These are phyloP conservation scores for Cyclocybe cylindracea DNA, from an alignment of 768 basidiomycete species.

Conservation along the genomic window DNA sequence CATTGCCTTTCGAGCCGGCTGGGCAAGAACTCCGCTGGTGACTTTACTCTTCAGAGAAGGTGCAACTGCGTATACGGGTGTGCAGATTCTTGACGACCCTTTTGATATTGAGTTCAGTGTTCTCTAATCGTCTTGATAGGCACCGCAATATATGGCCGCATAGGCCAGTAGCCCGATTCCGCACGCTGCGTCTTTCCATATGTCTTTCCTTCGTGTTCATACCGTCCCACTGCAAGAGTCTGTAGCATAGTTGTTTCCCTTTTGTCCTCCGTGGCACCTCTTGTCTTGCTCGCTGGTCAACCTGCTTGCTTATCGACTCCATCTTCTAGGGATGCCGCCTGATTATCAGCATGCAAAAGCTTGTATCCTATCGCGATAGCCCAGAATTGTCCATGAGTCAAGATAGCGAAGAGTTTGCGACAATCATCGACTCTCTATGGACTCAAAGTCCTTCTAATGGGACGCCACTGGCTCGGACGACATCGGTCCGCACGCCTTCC, in stretches of 20 bases:
- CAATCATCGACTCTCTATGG: conserved; percentile 11
- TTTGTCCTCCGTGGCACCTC: conserved; percentile 11
- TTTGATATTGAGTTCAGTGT: background rate
- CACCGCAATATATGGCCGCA: conserved; percentile 13
- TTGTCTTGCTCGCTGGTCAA: background rate
- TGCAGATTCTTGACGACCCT: background rate
- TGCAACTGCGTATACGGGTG: conserved; percentile 11
- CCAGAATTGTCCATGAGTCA: background rate
- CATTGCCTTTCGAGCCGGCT: conserved; percentile 11
- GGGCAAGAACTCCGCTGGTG: conserved; percentile 16
- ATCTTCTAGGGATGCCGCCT: conserved; percentile 12
- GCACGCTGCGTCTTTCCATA: conserved; percentile 18
- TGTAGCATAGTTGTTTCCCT: conserved; percentile 7
- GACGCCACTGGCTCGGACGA: background rate
- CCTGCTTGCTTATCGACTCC: background rate
- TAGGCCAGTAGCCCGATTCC: conserved; percentile 14
- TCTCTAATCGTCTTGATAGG: conserved; percentile 10
- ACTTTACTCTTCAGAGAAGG: conserved; percentile 13
- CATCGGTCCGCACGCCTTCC: conserved; percentile 4
- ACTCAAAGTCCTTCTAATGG: conserved; percentile 1
- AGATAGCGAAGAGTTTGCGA: conserved; percentile 10
- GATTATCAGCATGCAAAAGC: conserved; percentile 14
- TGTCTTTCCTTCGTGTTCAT: background rate
- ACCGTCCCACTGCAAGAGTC: background rate
- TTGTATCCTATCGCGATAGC: background rate